Base-by-base conservation (phyloP, 2,329 filamentous ascomycete genomes). In the Ramularia endophylla region DNA sequence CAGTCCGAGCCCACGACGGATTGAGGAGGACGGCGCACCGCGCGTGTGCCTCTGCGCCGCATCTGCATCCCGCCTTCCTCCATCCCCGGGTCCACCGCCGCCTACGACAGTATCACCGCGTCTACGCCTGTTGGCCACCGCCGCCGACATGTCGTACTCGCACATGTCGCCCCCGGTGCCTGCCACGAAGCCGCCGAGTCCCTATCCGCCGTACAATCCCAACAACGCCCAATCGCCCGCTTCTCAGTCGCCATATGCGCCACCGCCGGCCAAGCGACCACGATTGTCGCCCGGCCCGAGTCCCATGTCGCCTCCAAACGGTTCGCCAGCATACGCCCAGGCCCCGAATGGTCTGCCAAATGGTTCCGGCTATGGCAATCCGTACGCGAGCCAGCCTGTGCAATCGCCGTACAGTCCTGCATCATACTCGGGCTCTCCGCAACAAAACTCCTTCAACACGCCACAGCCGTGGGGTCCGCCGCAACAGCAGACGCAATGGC, bases 231-330 rank as follows among this genome's bases (percentile, higher is more conserved):
- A 38, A 16, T 58, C 56, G 25, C 55, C 57, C 8, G 43, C 79
- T 52, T 50, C 41, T 33, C 41, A 53, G 33, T 48, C 52, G 8
- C 43, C 51, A 2, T 58, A 64, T 19, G 67, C 83, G 65, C 76
- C 82, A 36, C 84, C 84, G 36, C 81, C 85, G 12, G 78, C 76
- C 44, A 90, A 92, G 68, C 77, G 85, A 61, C 81, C 76, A 61
- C 82, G 79, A 42, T 68, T 85, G 35, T 86, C 83, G 18, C 81
- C 83, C 38, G 81, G 80, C 43, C 22, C 22, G 11, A 11, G 22
- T 25, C 76, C 81, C 25, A 67, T 73, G n/a, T 81, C 83, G 38
- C 72, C 59, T 29, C 80, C 82, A 52, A 81, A 82, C 43, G 72
- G 51, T 15, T 47, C 46, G 35, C 43, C 50, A 6, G 48, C 69